Evolutionary conservation across 1,284 basidiomycete species (phyloP).

Genomic region (Cutaneotrichosporon sp.): DNA sequence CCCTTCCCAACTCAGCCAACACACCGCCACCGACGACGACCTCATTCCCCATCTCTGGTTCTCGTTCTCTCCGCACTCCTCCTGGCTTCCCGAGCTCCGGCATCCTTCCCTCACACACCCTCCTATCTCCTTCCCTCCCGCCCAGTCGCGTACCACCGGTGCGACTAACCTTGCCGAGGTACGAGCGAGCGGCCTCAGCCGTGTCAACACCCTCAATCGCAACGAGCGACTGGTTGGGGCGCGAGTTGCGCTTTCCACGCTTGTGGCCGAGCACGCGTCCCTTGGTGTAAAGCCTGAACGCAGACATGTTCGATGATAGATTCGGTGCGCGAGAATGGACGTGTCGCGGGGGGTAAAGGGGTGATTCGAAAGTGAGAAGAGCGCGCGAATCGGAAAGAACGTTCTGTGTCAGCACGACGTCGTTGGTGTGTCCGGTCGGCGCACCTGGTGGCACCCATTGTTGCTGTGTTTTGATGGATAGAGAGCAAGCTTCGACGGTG

Average conservation of each 20-base stretch:
- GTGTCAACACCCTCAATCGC: conserved; percentile 95
- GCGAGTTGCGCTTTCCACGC: conserved; percentile 93
- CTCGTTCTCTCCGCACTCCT: background rate
- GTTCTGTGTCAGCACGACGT: conserved; percentile 9
- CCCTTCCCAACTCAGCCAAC: background rate
- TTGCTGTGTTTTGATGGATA: conserved; percentile 12
- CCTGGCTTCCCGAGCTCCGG: background rate
- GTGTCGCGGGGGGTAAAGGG: conserved; percentile 2
- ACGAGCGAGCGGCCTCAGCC: conserved; percentile 94
- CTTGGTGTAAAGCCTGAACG: conserved; percentile 83
- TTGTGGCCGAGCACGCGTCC: conserved; percentile 97
- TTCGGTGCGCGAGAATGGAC: background rate
- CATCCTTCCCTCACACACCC: background rate
- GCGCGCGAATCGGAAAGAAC: background rate
- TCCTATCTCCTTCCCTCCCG: conserved; percentile 1
- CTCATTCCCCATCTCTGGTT: background rate
- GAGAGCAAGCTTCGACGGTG: conserved; percentile 9
- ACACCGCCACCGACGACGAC: background rate
- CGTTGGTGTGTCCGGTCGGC: background rate
- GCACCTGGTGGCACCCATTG: conserved; percentile 18
- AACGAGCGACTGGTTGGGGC: conserved; percentile 92
- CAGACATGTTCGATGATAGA: background rate
- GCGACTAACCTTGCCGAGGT: conserved; percentile 88
- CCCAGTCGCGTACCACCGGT: background rate
- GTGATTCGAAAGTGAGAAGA: background rate